Percentiles rank a stretch among this genome's conserved stretches.
phyloP scores from a whole-genome alignment of 768 basidiomycete species.

The Suillus spraguei region DNA sequence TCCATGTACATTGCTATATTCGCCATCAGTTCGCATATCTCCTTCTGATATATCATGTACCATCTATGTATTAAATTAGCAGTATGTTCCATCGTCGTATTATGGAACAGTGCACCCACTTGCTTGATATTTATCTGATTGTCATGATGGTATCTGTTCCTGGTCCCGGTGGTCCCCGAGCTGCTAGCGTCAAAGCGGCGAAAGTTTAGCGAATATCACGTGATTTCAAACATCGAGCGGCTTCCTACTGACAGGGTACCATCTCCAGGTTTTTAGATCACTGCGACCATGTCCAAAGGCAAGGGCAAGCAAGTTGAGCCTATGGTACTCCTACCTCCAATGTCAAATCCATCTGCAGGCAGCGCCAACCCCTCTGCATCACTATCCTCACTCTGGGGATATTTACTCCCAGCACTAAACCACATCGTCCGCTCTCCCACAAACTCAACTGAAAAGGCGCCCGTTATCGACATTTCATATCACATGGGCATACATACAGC shows the following conservation, averaged over 20 bases:
- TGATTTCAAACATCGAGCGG: neutral
- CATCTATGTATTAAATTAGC: neutral
- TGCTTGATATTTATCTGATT: neutral
- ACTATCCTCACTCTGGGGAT: slow-evolving; percentile 72
- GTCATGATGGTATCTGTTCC: neutral
- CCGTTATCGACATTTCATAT: slow-evolving; percentile 69
- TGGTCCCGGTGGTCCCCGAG: neutral
- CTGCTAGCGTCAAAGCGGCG: neutral
- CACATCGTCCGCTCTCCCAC: slow-evolving; percentile 75
- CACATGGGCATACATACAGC: slow-evolving; percentile 81
- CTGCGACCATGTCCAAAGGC: slow-evolving; percentile 29
- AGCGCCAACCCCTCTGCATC: slow-evolving; percentile 78
- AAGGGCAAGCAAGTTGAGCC: slow-evolving; percentile 32
- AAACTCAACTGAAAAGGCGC: slow-evolving; percentile 60
- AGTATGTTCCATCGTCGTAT: neutral
- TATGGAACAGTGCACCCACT: neutral
- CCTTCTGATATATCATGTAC: neutral
- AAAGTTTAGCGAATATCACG: neutral
- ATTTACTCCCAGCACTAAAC: slow-evolving; percentile 72
- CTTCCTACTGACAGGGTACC: neutral
- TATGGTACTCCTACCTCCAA: slow-evolving; percentile 33
- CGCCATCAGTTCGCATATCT: slow-evolving; percentile 3
- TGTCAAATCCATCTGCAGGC: slow-evolving; percentile 58
- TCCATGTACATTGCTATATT: neutral
- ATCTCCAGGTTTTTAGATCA: slow-evolving; percentile 3